Evolutionary conservation across 768 basidiomycete genomes (phyloP).

Genomic region (Gymnopilus dilepis): DNA sequence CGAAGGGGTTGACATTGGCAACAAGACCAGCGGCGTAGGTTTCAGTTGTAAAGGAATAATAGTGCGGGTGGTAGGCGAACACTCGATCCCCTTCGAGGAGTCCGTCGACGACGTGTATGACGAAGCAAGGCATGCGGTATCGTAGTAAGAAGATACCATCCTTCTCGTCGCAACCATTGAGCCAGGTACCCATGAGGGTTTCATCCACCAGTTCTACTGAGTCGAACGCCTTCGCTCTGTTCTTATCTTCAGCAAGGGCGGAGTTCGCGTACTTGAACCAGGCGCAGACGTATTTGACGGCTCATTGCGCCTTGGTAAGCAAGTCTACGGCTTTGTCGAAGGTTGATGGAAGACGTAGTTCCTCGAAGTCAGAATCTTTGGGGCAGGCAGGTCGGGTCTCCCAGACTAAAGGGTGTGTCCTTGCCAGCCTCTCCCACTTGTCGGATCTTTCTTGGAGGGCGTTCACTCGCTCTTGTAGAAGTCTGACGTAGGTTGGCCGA

Average conservation of each 20-base stretch:
- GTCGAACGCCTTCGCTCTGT: background rate
- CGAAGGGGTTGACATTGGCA: too few species aligned
- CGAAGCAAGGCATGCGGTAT: background rate
- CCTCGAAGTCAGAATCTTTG: background rate
- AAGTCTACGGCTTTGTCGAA: constrained; percentile 1
- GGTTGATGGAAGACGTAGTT: background rate
- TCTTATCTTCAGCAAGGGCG: background rate
- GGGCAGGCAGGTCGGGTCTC: background rate
- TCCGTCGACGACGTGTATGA: too few species aligned
- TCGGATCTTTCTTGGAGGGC: too few species aligned
- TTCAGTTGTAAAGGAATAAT: too few species aligned
- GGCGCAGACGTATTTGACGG: background rate
- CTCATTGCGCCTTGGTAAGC: background rate
- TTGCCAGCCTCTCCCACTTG: too few species aligned
- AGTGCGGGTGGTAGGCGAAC: too few species aligned
- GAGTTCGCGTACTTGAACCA: constrained; percentile 3
- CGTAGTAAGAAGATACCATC: background rate
- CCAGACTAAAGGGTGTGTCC: too few species aligned
- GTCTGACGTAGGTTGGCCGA: too few species aligned
- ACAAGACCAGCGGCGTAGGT: too few species aligned
- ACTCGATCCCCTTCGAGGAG: too few species aligned
- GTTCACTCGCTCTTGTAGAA: too few species aligned
- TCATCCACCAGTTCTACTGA: background rate
- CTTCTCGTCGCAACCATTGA: too few species aligned
- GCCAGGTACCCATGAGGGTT: constrained; percentile 2